Base-by-base conservation (phyloP, 75 land plant species). In the Pseudotsuga menziesii region DNA sequence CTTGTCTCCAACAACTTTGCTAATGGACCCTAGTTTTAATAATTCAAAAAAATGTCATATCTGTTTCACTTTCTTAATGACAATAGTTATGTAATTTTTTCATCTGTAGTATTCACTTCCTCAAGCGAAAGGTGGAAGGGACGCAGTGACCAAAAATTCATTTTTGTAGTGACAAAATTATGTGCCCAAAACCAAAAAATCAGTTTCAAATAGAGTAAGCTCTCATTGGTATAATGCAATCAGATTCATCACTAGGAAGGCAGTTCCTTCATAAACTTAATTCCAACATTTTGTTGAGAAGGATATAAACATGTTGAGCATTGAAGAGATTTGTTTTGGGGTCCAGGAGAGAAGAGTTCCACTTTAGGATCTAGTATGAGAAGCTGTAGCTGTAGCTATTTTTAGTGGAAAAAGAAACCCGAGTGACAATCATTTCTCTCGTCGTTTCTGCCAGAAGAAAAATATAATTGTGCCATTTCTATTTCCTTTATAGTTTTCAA, bases 121-220 rank as follows among this genome's bases (percentile, higher is more conserved):
- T 41, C 58, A 91, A 76, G 97, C 98, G 12, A 91, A 93, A 84
- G 94, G 98, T 74, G 98, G 98, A 72, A 86, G 98, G 63, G 90
- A 94, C 54, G 97, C 89, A 56, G 85, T 93, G 13, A 77, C 88
- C 14, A 84, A 85, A 72, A 93, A 93, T 92, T 86, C 1, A 80
- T 96, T 57, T n/a, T 74, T 96, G 63, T 87, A 97, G 36, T 97
- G 98, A 96, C 85, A 97, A 87, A 78, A 55, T 88, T 56, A 89
- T 93, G 4, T 72, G 93, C 63, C 94, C 6, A 95, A 91, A 74
- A 61, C 80, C 20, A 91, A 85, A 88, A 93, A 90, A 79, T 84
- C 82, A 78, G 57, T 77, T 5, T 74, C 73, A 20, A 80, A 79
- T 27, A 72, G 76, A 79, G 89, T 87, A 72, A 44, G 80, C 74